phyloP scores from a whole-genome alignment of 805 yeast genomes.

The Yarrowia yakushimensis region DNA sequence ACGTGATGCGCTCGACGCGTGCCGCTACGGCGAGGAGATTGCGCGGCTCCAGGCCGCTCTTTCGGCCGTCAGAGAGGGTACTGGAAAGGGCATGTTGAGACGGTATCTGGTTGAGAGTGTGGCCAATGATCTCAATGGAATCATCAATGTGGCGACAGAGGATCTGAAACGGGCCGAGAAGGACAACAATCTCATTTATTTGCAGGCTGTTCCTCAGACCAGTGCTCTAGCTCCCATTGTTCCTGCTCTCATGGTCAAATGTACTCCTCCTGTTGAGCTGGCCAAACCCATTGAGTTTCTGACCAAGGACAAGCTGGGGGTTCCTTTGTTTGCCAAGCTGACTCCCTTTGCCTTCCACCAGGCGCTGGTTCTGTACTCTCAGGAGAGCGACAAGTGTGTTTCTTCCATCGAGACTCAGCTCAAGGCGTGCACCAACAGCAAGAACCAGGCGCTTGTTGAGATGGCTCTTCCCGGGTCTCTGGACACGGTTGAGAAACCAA shows the following conservation, averaged over 20 bases:
- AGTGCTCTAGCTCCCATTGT: constrained; percentile 42
- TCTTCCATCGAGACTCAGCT: constrained; percentile 35
- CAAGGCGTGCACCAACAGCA: constrained; percentile 41
- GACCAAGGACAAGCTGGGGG: constrained; percentile 27
- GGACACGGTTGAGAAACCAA: constrained; percentile 56
- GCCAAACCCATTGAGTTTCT: constrained; percentile 36
- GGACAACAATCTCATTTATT: constrained; percentile 78
- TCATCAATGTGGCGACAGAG: constrained; percentile 46
- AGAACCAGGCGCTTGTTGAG: constrained; percentile 7
- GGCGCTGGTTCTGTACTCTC: constrained; percentile 56
- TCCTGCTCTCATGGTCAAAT: constrained; percentile 53
- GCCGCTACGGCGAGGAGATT: constrained; percentile 70
- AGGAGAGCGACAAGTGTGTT: constrained; percentile 44
- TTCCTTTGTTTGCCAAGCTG: constrained; percentile 52
- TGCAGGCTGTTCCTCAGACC: constrained; percentile 56
- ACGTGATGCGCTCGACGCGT: constrained; percentile 44
- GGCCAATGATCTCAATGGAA: constrained; percentile 51
- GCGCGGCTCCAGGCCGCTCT: constrained; percentile 50
- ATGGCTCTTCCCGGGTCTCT: constrained; percentile 52
- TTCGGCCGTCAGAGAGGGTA: constrained; percentile 36
- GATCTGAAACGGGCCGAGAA: constrained; percentile 56
- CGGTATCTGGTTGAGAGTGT: constrained; percentile 45
- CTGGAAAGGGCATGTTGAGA: constrained; percentile 36
- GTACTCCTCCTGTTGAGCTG: constrained; percentile 42
- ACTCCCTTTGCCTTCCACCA: constrained; percentile 67